Evolutionary conservation across 495 filamentous ascomycete genomes (phyloP), one percentile per base, ranked within the genome.

Genomic region (Penicillium arizonense): DNA sequence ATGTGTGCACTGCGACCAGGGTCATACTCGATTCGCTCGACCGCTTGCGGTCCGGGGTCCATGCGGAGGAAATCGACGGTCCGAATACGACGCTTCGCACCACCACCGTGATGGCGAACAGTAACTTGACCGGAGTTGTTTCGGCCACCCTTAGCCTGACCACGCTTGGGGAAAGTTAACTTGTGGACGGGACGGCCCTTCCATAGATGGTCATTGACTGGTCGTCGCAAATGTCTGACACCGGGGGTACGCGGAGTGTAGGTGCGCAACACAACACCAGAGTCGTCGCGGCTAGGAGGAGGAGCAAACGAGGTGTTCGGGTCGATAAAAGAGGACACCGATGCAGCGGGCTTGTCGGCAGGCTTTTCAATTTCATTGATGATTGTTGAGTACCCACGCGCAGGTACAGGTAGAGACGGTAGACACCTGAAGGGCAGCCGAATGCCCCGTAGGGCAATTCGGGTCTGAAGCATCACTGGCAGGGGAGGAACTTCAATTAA

Each of bases 171-270:
- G 59, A 89, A 90, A 2, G 94, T 98, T 65, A 98, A 78, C 38
- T 85, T 84, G 10, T 87, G 77, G 56, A 86, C 84, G 0, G 95
- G 90, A 36, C 91, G 80, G 41, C 91, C 93, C 76, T 95, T 96
- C 87, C 88, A 97, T 28, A 98, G 77, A 68, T 97, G 95, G 56
- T 97, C 94, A 72, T 96, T 96, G 65, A 97, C 86, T 9, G 94
- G 90, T 14, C 94, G 81, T 53, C 84, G 86, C 49, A 98, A 77
- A 80, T 98, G 95, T 53, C 94, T 87, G 36, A 96, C 64, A 81
- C 94, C 95, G 36, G 94, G 94, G 9, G 95, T 98, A 46, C 90
- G 87, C 34, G 94, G 94, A 70, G 90, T 97, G 66, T 98, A 98
- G 35, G 86, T 93, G 55, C 89, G 84, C 69, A 96, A 66, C 11